Base-by-base conservation (phyloP, 345 rosid genomes). In the Trapa incisa region DNA sequence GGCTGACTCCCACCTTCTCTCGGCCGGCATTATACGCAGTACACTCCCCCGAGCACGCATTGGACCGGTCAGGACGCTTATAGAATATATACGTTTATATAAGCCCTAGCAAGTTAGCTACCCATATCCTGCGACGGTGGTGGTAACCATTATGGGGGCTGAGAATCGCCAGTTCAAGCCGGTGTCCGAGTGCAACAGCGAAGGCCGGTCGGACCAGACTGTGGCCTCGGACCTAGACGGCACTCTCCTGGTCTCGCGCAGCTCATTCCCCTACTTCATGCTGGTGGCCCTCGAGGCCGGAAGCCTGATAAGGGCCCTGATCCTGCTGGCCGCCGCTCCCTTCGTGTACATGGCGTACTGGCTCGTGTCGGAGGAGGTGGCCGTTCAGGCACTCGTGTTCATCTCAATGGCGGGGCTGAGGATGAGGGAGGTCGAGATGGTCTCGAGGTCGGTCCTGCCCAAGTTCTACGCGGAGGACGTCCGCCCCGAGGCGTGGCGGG, bases 231-330 rank as follows among this genome's bases (percentile, higher is more conserved):
- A 84, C 73, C 81, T 93, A 0, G 92, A 88, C 13, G 98, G 98
- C 36, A 91, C 98, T 0, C 80, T 93, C 65, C 91, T 91, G 0
- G 75, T 83, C 35, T 88, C 97, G n/a, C 76, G 83, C 22, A 87
- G 86, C 60, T 88, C 98, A 13, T 93, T 93, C 47, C 96, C 98
- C 22, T 93, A 83, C 73, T 93, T 76, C 83, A 73, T 93, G 70
- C 97, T 93, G 7, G 75, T 93, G 16, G 98, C 98, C 2, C 83
- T 91, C 2, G 97, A 88, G 72, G 98, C 97, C 4, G 98, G 98
- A 8, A 88, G 98, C 73, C 60, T 88, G 1, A 10, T 81, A 2
- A 66, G 98, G 37, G 96, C 91, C 0, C 68, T 91, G 4, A 10
- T 91, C 65, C 84, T 93, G 16, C 78, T 93, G 32, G 68, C 69